A percentile compares a stretch with the other conserved stretches of the same genome.
Evolutionary conservation across 495 filamentous ascomycete species (phyloP).

Genomic region (Cladorrhinum samala): DNA sequence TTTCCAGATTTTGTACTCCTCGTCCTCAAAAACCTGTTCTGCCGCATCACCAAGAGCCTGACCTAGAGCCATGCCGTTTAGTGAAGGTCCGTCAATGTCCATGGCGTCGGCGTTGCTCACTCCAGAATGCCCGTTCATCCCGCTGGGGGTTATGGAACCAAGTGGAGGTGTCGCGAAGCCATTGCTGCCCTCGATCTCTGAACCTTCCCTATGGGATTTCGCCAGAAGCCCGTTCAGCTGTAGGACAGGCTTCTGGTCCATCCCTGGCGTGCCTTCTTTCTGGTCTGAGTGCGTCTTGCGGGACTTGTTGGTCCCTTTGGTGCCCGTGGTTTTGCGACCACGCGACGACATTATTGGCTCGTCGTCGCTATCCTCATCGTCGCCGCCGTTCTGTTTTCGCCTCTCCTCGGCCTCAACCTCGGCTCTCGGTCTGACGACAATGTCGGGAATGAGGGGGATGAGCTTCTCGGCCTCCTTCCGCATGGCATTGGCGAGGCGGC

Average conservation of each 20-base stretch:
- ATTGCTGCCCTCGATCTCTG: conserved; percentile 62
- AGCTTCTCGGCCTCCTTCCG: conserved; percentile 93
- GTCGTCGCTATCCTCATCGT: conserved; percentile 92
- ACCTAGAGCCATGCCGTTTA: conserved; percentile 53
- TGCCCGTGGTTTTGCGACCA: conserved; percentile 74
- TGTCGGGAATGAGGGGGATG: conserved; percentile 89
- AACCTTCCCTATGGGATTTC: conserved; percentile 43
- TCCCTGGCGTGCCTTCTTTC: conserved; percentile 72
- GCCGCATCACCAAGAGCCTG: conserved; percentile 48
- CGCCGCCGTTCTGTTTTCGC: conserved; percentile 64
- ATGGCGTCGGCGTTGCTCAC: conserved; percentile 70
- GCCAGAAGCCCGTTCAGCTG: conserved; percentile 49
- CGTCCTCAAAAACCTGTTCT: conserved; percentile 59
- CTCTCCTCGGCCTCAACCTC: conserved; percentile 97
- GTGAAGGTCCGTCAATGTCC: conserved; percentile 69
- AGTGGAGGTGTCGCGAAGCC: conserved; percentile 80
- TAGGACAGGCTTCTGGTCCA: conserved; percentile 54
- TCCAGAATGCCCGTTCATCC: conserved; percentile 59
- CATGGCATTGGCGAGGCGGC: conserved; percentile 94
- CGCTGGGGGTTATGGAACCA: conserved; percentile 70
- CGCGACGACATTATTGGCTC: conserved; percentile 97
- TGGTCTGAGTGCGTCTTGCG: conserved; percentile 71
- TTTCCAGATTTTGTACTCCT: conserved; percentile 97
- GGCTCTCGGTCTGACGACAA: conserved; percentile 79
- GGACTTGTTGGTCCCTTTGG: conserved; percentile 66